A percentile compares a stretch with the other conserved stretches of the same genome.
These are phyloP conservation scores for Ramalina peruviana DNA, from an alignment of 495 filamentous ascomycete species.

Conservation along the genomic window DNA sequence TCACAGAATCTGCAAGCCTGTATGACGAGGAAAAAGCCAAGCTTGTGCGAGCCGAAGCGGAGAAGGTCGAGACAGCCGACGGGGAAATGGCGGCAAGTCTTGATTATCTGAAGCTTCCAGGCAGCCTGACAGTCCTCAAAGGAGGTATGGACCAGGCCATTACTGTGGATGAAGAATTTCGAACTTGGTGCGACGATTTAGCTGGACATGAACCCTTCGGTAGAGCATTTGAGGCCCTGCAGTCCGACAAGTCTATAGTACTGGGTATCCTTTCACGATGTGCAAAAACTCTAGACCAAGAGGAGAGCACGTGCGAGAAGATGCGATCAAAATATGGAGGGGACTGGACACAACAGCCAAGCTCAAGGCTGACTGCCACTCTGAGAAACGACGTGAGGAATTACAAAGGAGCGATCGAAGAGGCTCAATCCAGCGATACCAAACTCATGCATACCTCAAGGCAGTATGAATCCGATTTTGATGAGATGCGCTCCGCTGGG, in stretches of 20 bases:
- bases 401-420: constrained; percentile 77
- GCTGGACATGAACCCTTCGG: constrained; percentile 65
- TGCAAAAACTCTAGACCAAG: constrained; percentile 80
- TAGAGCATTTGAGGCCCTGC: constrained; percentile 62
- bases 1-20: constrained; percentile 89
- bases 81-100: constrained; percentile 91
- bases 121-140: constrained; percentile 79
- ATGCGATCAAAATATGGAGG: constrained; percentile 95
- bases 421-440: constrained; percentile 75
- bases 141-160: constrained; percentile 86
- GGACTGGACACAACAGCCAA: constrained; percentile 97
- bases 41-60: constrained; percentile 81
- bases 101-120: constrained; percentile 84
- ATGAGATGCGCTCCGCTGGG: constrained; percentile 87
- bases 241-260: constrained; percentile 62
- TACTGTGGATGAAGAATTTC: constrained; percentile 78
- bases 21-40: constrained; percentile 99
- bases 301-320: constrained; percentile 96
- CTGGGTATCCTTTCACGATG: constrained; percentile 57
- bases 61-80: constrained; percentile 79
- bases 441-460: constrained; percentile 74
- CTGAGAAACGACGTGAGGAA: constrained; percentile 72
- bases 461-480: constrained; percentile 74
- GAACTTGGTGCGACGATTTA: constrained; percentile 84
- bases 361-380: constrained; percentile 73